phyloP scores from a whole-genome alignment of 768 basidiomycete genomes.

The Ephemerocybe angulata region DNA sequence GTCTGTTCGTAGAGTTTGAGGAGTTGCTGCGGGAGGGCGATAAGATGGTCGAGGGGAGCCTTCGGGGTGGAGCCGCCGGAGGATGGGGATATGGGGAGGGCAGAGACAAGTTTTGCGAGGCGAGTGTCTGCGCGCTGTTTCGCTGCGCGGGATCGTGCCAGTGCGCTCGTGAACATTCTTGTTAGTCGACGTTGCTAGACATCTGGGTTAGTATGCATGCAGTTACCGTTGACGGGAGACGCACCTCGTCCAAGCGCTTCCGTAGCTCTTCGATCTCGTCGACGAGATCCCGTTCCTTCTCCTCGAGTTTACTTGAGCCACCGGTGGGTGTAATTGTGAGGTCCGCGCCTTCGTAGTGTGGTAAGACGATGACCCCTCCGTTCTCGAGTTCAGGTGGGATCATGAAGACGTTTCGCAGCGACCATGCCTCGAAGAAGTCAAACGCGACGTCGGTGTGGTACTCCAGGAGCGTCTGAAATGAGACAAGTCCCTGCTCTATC shows the following conservation, averaged over 20 bases:
- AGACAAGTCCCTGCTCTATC: conserved; percentile 74
- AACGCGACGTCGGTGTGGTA: conserved; percentile 87
- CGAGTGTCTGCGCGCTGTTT: conserved; percentile 4
- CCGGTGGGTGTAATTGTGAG: conserved; percentile 46
- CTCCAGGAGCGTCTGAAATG: conserved; percentile 86
- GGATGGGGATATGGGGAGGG: neutral
- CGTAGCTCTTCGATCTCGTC: conserved; percentile 68
- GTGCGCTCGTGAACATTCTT: conserved; percentile 1
- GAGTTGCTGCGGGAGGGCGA: neutral
- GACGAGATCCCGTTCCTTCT: conserved; percentile 57
- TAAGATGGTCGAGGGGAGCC: neutral
- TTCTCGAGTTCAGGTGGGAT: conserved; percentile 60
- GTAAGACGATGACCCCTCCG: conserved; percentile 48
- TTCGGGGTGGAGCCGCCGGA: neutral
- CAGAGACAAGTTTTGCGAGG: neutral
- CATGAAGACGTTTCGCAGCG: conserved; percentile 81
- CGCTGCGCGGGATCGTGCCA: conserved; percentile 2
- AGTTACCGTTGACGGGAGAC: too few species aligned
- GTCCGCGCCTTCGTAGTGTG: conserved; percentile 73
- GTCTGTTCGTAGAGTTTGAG: neutral
- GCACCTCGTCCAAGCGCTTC: conserved; percentile 63
- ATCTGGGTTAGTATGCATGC: neutral
- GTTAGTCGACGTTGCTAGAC: conserved; percentile 7
- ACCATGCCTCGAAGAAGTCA: conserved; percentile 91
- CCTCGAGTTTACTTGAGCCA: conserved; percentile 14